Conservation (phyloP, 495 filamentous ascomycete genomes). For the Trichoderma reesei region DNA sequence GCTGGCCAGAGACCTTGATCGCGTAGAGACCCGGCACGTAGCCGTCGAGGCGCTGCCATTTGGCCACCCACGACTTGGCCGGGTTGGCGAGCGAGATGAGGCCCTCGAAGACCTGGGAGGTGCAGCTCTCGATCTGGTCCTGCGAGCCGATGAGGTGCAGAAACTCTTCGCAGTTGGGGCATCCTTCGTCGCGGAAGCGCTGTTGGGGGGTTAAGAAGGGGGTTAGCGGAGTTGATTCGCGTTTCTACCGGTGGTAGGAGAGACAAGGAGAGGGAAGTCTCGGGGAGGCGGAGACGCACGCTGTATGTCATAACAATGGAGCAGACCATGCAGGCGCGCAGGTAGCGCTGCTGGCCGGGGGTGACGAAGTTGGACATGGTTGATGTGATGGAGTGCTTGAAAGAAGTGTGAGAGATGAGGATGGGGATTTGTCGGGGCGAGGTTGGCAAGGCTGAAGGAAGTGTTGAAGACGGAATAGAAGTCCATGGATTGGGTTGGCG, state of each 20-base stretch:
- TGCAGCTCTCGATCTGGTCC: conserved; percentile 84
- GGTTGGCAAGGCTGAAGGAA: not conserved
- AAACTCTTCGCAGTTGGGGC: conserved; percentile 92
- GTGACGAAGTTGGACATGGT: conserved; percentile 48
- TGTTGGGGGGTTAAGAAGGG: conserved; percentile 20
- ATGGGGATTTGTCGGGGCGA: not conserved
- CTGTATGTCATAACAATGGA: conserved; percentile 73
- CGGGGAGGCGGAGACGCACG: conserved; percentile 36
- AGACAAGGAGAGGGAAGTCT: not conserved
- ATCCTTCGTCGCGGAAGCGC: conserved; percentile 77
- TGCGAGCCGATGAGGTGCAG: conserved; percentile 66
- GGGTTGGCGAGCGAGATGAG: conserved; percentile 75
- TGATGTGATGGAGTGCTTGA: not conserved
- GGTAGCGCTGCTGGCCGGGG: conserved; percentile 61
- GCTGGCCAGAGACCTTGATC: conserved; percentile 72
- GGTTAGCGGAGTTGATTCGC: not conserved
- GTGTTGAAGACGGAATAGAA: not conserved
- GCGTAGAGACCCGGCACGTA: conserved; percentile 87
- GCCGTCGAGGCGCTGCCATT: conserved; percentile 83
- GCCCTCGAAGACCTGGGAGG: conserved; percentile 88
- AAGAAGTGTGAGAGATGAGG: not conserved
- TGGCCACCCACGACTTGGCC: conserved; percentile 74
- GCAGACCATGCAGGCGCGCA: conserved; percentile 98
- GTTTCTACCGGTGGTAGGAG: not conserved
- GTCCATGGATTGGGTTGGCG: not conserved